Evolutionary conservation across 805 yeast genomes (phyloP).

Genomic region (Zygosaccharomyces lentus): DNA sequence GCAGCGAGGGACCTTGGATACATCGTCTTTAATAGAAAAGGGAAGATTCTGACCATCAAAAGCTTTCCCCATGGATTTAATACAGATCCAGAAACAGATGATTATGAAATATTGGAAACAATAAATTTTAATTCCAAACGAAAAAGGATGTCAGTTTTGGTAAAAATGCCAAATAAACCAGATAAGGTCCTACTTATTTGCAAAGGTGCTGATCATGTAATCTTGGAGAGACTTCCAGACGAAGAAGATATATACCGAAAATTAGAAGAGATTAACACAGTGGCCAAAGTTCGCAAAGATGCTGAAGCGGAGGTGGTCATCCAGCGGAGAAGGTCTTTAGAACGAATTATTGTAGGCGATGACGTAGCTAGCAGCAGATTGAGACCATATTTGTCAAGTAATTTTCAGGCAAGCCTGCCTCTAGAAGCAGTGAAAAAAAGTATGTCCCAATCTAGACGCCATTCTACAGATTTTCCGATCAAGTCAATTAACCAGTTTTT

Average conservation of each 20-base stretch:
- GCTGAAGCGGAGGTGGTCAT: slow-evolving; percentile 74
- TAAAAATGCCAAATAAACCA: slow-evolving; percentile 60
- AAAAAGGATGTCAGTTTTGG: slow-evolving; percentile 90
- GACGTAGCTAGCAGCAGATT: slow-evolving; percentile 31
- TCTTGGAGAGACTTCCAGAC: slow-evolving; percentile 65
- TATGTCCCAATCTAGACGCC: slow-evolving; percentile 24
- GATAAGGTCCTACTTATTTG: slow-evolving; percentile 71
- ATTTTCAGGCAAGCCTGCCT: slow-evolving; percentile 29
- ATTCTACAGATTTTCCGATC: slow-evolving; percentile 30
- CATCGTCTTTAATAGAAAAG: slow-evolving; percentile 68
- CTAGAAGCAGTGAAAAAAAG: slow-evolving; percentile 32
- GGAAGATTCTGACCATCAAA: slow-evolving; percentile 57
- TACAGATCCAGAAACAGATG: slow-evolving; percentile 55
- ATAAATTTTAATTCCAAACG: slow-evolving; percentile 85
- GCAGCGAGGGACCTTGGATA: slow-evolving; percentile 96
- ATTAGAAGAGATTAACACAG: slow-evolving; percentile 55
- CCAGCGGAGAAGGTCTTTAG: slow-evolving; percentile 49
- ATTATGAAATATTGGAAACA: slow-evolving; percentile 69
- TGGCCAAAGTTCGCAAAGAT: slow-evolving; percentile 58
- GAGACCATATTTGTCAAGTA: slow-evolving; percentile 31
- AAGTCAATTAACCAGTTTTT: slow-evolving; percentile 50
- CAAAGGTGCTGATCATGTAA: slow-evolving; percentile 94
- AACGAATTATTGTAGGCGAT: slow-evolving; percentile 28
- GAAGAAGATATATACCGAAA: slow-evolving; percentile 57
- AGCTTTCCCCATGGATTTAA: slow-evolving; percentile 83